Evolutionary conservation across 148 eudicot species (phyloP), one percentile per base, ranked within the genome.

Genomic region (Diospyros kaki): DNA sequence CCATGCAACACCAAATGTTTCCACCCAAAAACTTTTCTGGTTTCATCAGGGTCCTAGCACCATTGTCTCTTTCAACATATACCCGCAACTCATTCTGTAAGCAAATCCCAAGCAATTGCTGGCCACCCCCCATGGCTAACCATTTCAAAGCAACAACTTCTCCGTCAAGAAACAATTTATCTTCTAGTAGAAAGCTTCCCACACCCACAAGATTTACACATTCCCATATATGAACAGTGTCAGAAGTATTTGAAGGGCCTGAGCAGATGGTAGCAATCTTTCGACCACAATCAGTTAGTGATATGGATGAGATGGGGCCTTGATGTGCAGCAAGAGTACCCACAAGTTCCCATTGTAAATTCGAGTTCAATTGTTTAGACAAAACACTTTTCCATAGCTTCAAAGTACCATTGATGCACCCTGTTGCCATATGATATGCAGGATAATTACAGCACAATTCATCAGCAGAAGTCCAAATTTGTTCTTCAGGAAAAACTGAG

Each of bases 361-460:
- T 60, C 64, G 79, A 83, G 63, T 76, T 81, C 69, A 77, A 78
- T 14, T 73, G 61, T 38, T 86, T 76, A 67, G 86, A 70, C 46
- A 76, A 73, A 43, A 75, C 58, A 81, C 91, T 89, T 83, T 84
- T 88, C 99, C 99, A 96, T 55, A 96, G 83, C 83, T 87, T 93
- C 66, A 91, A 73, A 75, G 77, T 89, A 75, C 99, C 99, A 84
- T 86, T 88, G 58, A 66, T 45, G 68, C 88, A 88, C 67, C 99
- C 98, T 28, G 99, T 91, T 71, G 79, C 87, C 81, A 96, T 75
- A 78, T 96, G 96, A 84, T 86, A 96, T 77, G 90, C 77, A 59
- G 76, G 77, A 75, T 75, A 60, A 61, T 71, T 79, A 51, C 62
- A 58, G 64, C 40, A 79, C 66, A 62, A 78, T 67, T 80, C 84